Base-by-base conservation (phyloP, 2,329 filamentous ascomycete species). In the Phaeosphaeria sp. region DNA sequence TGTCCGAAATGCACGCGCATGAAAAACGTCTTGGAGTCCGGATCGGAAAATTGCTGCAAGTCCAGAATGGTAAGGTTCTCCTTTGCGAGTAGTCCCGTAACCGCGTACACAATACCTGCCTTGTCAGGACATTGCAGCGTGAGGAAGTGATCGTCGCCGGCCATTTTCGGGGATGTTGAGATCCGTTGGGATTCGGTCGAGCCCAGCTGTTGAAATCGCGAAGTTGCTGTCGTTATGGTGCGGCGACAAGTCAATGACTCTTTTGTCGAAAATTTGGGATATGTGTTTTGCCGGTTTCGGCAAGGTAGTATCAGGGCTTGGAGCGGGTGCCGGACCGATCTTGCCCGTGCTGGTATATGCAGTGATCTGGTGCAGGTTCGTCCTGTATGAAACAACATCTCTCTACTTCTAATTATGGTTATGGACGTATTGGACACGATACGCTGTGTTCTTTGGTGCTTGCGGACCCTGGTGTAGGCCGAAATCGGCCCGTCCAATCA, bases 1-100 rank as follows among this genome's bases (percentile, higher is more conserved):
- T 89, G 85, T 10, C 87, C 89, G 39, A 94, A 94, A 77, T 93
- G 91, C 67, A 94, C 90, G 74, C 91, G 87, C 91, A 95, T 94
- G 81, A 95, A 95, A 82, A 95, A 95, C 56, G 85, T 89, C 73
- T 90, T 81, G 20, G 89, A 90, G 22, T 82, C 85, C 23, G 88
- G 86, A 78, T 94, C 91, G 43, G 88, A 90, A 82, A 92, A 95
- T 79, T 95, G 91, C 79, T 93, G 91, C 63, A 93, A 85, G 78
- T 95, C 90, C 63, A 94, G 82, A 74, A 95, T 91, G 78, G 93
- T 95, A 79, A 93, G 84, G 69, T 87, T 85, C 76, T 91, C 85
- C 60, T 84, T 79, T 47, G 90, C 90, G 62, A 95, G 85, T 67
- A 94, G 84, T 61, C 88, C 90, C 7, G 91, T 94, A 65, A 95